Conservation (phyloP, 164 flowering plant species). For the Nymphaea colorata region DNA sequence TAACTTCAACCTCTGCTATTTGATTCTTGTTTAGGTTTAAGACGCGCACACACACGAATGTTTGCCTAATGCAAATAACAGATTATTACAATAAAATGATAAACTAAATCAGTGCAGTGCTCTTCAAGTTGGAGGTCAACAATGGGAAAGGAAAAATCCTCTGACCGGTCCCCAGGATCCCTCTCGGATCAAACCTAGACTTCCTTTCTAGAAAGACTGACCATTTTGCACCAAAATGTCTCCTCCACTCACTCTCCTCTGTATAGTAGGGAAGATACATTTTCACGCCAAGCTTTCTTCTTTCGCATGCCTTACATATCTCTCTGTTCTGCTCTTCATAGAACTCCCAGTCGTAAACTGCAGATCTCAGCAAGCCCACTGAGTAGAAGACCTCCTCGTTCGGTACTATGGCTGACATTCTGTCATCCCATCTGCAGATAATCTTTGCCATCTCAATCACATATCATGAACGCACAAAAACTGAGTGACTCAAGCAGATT, state of each 20-base stretch:
- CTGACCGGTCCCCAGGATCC: constrained; percentile 72
- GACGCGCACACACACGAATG: too few species aligned
- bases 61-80: too few species aligned
- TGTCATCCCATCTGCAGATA: constrained; percentile 63
- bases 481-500: too few species aligned
- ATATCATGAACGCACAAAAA: too few species aligned
- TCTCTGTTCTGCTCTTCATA: constrained; percentile 44
- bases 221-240: constrained; percentile 81
- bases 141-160: constrained; percentile 32
- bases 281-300: constrained; percentile 37
- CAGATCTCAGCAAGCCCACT: constrained; percentile 55
- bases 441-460: background rate
- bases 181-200: constrained; percentile 58
- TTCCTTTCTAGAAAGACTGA: constrained; percentile 35
- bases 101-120: too few species aligned
- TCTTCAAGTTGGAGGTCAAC: too few species aligned
- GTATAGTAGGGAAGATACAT: constrained; percentile 58
- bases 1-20: too few species aligned
- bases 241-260: constrained; percentile 42
- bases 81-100: too few species aligned
- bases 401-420: constrained; percentile 57
- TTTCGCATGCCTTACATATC: constrained; percentile 36
- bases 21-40: too few species aligned
- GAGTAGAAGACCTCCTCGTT: constrained; percentile 76
- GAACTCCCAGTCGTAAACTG: constrained; percentile 25